phyloP scores from a whole-genome alignment of 2,329 filamentous ascomycete species.

The Arthrobotrys conoides region DNA sequence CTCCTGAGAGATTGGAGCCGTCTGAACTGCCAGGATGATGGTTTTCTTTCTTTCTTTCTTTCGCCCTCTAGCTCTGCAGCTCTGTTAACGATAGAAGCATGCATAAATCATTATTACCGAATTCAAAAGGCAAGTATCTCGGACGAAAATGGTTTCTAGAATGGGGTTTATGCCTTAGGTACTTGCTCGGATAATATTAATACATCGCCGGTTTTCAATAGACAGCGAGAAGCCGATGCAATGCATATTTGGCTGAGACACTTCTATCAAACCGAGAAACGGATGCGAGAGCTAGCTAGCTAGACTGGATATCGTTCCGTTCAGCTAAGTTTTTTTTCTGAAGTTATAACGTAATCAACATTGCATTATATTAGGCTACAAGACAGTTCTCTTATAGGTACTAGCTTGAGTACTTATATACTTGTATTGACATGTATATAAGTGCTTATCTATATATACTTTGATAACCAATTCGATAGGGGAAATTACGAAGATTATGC shows the following conservation, averaged over 20 bases:
- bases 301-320: slow-evolving; percentile 38
- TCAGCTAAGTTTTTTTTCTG: slow-evolving; percentile 9
- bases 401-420: background rate
- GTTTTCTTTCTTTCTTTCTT: slow-evolving; percentile 11
- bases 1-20: slow-evolving; percentile 32
- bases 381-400: slow-evolving; percentile 16
- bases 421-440: background rate
- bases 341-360: slow-evolving; percentile 3
- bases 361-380: slow-evolving; percentile 14
- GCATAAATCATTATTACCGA: slow-evolving; percentile 33
- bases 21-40: slow-evolving; percentile 30
- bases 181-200: background rate
- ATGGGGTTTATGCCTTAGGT: background rate
- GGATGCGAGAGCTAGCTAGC: too few species aligned
- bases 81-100: slow-evolving; percentile 23
- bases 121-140: slow-evolving; percentile 20
- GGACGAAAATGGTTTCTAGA: slow-evolving; percentile 15
- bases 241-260: slow-evolving; percentile 31
- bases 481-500: slow-evolving; percentile 39
- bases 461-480: background rate
- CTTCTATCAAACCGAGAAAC: slow-evolving; percentile 22
- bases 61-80: too few species aligned
- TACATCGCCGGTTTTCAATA: slow-evolving; percentile 10
- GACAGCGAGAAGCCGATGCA: slow-evolving; percentile 25
- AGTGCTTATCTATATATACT: background rate